A percentile compares a stretch with the other conserved stretches of the same genome.
Evolutionary conservation across 192 early-diverging fungal species (phyloP).

Genomic region (Dissophora ornata): DNA sequence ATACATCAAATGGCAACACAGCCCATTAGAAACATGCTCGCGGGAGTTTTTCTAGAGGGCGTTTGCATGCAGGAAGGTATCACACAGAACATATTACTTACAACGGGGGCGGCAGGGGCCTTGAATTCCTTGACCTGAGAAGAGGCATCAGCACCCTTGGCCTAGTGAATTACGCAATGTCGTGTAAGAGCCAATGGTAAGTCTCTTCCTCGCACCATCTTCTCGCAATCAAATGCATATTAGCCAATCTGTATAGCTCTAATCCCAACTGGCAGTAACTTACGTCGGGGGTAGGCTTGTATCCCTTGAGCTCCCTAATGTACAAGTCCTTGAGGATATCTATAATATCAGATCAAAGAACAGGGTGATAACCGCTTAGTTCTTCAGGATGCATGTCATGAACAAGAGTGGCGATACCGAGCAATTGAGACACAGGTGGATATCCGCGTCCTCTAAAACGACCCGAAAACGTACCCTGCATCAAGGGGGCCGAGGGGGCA

Average conservation of each 20-base stretch:
- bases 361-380: not conserved
- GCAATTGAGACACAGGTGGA: no score
- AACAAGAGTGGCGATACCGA: not conserved
- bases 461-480: conserved; percentile 57
- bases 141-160: conserved; percentile 44
- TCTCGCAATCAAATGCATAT: no score
- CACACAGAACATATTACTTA: conserved; percentile 21
- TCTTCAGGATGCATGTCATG: not conserved
- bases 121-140: conserved; percentile 55
- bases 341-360: conserved; percentile 10
- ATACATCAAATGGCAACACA: no score
- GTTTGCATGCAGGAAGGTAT: no score
- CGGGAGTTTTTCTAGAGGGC: no score
- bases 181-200: no score
- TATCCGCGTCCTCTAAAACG: not conserved
- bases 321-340: conserved; percentile 67
- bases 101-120: conserved; percentile 42
- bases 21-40: no score
- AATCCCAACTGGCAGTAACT: no score
- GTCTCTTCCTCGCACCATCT: not conserved
- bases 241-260: no score
- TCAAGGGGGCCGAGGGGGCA: conserved; percentile 57
- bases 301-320: conserved; percentile 66
- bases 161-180: conserved; percentile 9
- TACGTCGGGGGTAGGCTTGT: conserved; percentile 64